phyloP scores from a whole-genome alignment of 345 rosid genomes.

The Bruguiera gymnorhiza region DNA sequence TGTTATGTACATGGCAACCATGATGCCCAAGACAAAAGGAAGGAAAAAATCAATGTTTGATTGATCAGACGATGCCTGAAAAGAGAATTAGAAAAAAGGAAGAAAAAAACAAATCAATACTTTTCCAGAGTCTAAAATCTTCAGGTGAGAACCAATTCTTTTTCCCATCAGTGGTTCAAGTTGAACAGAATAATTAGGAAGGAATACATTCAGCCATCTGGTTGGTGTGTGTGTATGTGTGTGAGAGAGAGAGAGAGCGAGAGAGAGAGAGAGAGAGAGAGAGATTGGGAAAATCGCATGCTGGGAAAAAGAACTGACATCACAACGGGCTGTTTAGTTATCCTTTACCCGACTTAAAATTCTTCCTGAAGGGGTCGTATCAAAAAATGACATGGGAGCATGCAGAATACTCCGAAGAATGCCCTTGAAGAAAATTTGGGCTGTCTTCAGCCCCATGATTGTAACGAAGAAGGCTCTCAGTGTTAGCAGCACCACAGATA shows the following conservation, averaged over 20 bases:
- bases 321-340: background rate
- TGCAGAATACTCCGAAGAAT: constrained; percentile 82
- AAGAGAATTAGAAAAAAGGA: background rate
- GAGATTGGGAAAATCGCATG: too few species aligned
- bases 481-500: constrained; percentile 50
- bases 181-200: background rate
- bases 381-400: constrained; percentile 96
- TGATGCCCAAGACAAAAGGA: constrained; percentile 57
- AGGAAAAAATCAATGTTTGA: constrained; percentile 70
- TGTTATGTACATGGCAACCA: constrained; percentile 63
- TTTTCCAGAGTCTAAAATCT: constrained; percentile 6
- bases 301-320: too few species aligned
- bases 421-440: constrained; percentile 64
- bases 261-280: too few species aligned
- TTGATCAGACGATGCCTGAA: constrained; percentile 90
- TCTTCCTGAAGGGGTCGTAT: constrained; percentile 96
- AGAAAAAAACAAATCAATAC: background rate
- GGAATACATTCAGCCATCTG: too few species aligned
- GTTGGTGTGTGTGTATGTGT: too few species aligned
- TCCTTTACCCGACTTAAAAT: constrained; percentile 80
- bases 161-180: background rate
- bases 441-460: constrained; percentile 71
- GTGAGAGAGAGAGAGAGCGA: too few species aligned
- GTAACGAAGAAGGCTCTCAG: constrained; percentile 54
- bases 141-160: background rate